Conservation (phyloP, 2,329 filamentous ascomycete genomes). For the Neoarthrinium moseri region DNA sequence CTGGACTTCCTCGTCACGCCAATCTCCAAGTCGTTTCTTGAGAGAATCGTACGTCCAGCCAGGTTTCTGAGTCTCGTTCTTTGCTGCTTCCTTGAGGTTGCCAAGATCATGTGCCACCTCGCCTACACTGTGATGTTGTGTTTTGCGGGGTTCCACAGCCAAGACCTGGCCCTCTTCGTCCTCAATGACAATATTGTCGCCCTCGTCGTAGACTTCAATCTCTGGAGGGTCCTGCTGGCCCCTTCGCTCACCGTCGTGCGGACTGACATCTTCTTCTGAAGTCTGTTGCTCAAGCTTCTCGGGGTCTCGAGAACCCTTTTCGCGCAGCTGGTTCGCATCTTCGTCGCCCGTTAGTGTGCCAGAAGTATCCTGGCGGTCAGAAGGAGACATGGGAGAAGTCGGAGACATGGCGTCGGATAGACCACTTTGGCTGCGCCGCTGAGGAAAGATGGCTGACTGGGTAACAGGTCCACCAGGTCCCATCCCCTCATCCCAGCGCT, state of each 20-base stretch:
- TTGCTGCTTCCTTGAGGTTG: constrained; percentile 28
- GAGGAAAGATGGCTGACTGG: constrained; percentile 84
- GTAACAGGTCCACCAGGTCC: constrained; percentile 84
- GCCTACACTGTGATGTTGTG: constrained; percentile 15
- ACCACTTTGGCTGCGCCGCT: constrained; percentile 35
- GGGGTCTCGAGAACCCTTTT: constrained; percentile 10
- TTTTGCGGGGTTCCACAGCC: constrained; percentile 52
- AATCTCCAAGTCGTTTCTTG: constrained; percentile 49
- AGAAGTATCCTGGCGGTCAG: constrained; percentile 23
- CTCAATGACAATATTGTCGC: constrained; percentile 76
- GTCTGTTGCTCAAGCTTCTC: constrained; percentile 24
- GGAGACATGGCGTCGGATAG: constrained; percentile 31
- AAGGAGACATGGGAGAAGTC: constrained; percentile 14
- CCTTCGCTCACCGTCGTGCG: constrained; percentile 12
- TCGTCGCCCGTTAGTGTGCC: constrained; percentile 12
- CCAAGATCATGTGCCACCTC: constrained; percentile 15
- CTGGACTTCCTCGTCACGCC: constrained; percentile 59
- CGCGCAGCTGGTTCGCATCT: not conserved
- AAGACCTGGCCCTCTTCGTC: constrained; percentile 86
- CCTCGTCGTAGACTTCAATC: constrained; percentile 78
- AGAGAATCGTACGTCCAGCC: constrained; percentile 44
- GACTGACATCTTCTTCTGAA: constrained; percentile 15
- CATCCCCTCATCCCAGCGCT: constrained; percentile 68
- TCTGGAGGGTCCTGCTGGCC: constrained; percentile 17
- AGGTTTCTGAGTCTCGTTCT: constrained; percentile 33